Evolutionary conservation across 1,284 basidiomycete species (phyloP).

Genomic region (Peniophora sp.): DNA sequence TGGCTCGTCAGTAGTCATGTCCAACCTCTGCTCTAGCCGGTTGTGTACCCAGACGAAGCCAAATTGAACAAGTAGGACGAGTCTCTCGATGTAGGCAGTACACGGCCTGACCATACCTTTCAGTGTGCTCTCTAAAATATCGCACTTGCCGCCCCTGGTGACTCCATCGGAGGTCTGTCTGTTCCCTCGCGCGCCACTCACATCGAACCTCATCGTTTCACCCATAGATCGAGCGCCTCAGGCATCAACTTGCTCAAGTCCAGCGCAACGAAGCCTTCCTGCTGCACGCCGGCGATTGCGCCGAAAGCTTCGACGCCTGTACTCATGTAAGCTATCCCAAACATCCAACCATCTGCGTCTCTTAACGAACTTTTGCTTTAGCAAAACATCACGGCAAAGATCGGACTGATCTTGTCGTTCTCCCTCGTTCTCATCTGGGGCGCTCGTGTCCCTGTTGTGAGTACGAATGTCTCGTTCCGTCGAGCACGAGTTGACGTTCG

Average conservation of each 20-base stretch:
- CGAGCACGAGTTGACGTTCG: background rate
- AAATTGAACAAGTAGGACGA: background rate
- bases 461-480: conserved; percentile 17
- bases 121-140: conserved; percentile 74
- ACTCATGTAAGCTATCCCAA: conserved; percentile 53
- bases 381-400: conserved; percentile 91
- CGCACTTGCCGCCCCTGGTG: conserved; percentile 77
- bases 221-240: conserved; percentile 76
- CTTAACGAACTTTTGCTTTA: conserved; percentile 19
- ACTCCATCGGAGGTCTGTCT: conserved; percentile 75
- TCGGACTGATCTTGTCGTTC: conserved; percentile 92
- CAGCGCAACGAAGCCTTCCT: conserved; percentile 89
- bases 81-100: background rate
- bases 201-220: background rate
- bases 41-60: background rate
- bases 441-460: conserved; percentile 80
- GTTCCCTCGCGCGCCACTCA: background rate
- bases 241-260: conserved; percentile 73
- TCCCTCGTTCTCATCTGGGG: conserved; percentile 94
- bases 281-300: conserved; percentile 95
- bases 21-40: background rate
- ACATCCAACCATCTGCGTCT: background rate
- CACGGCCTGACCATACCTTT: background rate
- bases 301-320: conserved; percentile 89
- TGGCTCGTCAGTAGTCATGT: background rate